A percentile compares a stretch with the other conserved stretches of the same genome.
Evolutionary conservation across 148 eudicot genomes (phyloP).

Genomic region (Amaranthus palmeri): DNA sequence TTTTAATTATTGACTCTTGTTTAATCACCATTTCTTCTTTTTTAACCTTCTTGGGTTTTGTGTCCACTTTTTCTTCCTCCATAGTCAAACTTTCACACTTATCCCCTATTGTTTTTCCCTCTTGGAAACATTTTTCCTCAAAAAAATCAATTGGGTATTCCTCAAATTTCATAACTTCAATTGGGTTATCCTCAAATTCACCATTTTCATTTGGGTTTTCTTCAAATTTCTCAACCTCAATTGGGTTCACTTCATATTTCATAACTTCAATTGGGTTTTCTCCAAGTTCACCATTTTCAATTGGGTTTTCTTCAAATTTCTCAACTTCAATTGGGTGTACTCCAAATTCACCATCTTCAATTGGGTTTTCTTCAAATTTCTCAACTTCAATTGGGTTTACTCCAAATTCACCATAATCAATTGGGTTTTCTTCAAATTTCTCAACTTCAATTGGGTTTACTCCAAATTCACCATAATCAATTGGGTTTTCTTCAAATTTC

Average conservation of each 20-base stretch:
- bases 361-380: constrained; percentile 24
- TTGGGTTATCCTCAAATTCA: constrained; percentile 19
- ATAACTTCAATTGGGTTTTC: constrained; percentile 21
- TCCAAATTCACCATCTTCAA: constrained; percentile 14
- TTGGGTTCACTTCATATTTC: constrained; percentile 19
- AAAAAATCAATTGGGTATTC: constrained; percentile 29
- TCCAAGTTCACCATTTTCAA: constrained; percentile 22
- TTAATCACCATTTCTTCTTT: constrained; percentile 18
- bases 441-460: constrained; percentile 22
- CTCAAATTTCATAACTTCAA: constrained; percentile 12
- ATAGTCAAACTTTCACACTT: constrained; percentile 33
- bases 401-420: constrained; percentile 14
- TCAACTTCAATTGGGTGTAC: constrained; percentile 22
- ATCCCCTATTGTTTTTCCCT: constrained; percentile 28
- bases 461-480: constrained; percentile 14
- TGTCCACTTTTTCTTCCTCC: constrained; percentile 32
- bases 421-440: constrained; percentile 24
- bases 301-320: constrained; percentile 24
- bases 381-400: constrained; percentile 22
- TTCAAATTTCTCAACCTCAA: constrained; percentile 13
- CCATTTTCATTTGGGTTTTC: constrained; percentile 27
- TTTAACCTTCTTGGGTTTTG: constrained; percentile 25
- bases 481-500: constrained; percentile 24
- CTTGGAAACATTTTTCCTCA: constrained; percentile 16
- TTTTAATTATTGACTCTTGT: constrained; percentile 14